Evolutionary conservation across 31 red algal genomes (phyloP), one percentile per base, ranked within the genome.

Genomic region (Pterothamnion heteromorphum): DNA sequence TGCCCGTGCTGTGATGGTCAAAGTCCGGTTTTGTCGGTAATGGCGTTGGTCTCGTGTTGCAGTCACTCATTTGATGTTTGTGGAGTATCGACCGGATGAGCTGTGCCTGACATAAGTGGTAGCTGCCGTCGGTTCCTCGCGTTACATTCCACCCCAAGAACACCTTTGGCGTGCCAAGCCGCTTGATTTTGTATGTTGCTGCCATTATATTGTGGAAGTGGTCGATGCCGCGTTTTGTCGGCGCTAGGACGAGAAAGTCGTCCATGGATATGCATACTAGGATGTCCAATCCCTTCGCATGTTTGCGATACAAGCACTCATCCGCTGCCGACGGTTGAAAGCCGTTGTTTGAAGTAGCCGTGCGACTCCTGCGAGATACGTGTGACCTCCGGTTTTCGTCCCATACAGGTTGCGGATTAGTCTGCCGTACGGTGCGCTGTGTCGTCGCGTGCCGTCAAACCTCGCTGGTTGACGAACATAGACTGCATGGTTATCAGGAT

Each of bases 401-500:
- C 92, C 92, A 26, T 93, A 89, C 0, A 93, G 58, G 92, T 93
- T 93, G 26, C 34, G 58, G 1, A 41, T 38, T 3, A 93, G 85
- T 1, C 20, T 82, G 1, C 84, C 84, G 18, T 27, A 80, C 1
- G 1, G 22, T 27, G 23, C n/a, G 0, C n/a, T 32, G 81, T 93
- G 84, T 44, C 1, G 30, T 1, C 31, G 0, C 2, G 33, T 80
- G 0, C 74, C 92, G 30, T 93, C 36, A 44, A 93, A 93, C 89
- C 44, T n/a, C 3, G 44, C 57, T 23, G 4, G 20, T 38, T 89
- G 84, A 3, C 4, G 1, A 4, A 89, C 57, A 41, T 57, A 89
- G 2, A 93, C 44, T 0, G 44, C 18, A 0, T 93, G 9, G 4
- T 0, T 0, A 1, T 5, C 22, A 1, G 36, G 1, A 51, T 88